phyloP scores from a whole-genome alignment of 1,284 basidiomycete species.

The Trametes hirsuta region DNA sequence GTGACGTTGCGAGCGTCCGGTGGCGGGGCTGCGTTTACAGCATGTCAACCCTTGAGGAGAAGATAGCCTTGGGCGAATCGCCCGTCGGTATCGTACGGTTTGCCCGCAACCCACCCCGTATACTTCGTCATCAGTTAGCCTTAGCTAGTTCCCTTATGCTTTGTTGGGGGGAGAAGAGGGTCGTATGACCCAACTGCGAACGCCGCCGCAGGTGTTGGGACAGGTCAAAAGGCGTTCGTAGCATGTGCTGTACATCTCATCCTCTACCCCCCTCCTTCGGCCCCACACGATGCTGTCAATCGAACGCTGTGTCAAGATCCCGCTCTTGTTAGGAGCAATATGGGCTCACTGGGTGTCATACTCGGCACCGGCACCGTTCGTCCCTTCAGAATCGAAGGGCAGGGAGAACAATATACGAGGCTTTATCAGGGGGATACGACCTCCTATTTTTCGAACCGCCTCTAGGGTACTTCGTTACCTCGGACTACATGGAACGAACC shows the following conservation, averaged over 20 bases:
- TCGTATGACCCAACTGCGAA: no score
- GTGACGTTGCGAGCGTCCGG: no score
- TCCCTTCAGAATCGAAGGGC: not conserved
- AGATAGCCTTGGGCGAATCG: no score
- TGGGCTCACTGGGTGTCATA: slow-evolving; percentile 15
- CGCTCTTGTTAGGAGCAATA: slow-evolving; percentile 5
- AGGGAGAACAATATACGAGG: not conserved
- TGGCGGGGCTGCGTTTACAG: no score
- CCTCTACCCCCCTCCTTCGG: not conserved
- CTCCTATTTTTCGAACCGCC: not conserved
- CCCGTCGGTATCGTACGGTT: no score
- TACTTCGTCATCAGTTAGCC: no score
- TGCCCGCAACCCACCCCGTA: no score
- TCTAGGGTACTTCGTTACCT: slow-evolving; percentile 3
- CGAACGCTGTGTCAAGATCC: slow-evolving; percentile 4
- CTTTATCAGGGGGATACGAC: not conserved
- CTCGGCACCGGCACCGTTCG: slow-evolving; percentile 10
- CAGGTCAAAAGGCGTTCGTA: not conserved
- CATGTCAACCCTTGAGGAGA: no score
- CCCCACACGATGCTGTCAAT: not conserved
- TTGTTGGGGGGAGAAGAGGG: no score
- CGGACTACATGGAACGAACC: not conserved
- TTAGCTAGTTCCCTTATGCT: no score
- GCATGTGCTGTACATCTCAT: not conserved
- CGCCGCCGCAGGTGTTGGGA: not conserved